Base-by-base conservation (phyloP, 2,329 filamentous ascomycete genomes). In the Aspergillus piperis region DNA sequence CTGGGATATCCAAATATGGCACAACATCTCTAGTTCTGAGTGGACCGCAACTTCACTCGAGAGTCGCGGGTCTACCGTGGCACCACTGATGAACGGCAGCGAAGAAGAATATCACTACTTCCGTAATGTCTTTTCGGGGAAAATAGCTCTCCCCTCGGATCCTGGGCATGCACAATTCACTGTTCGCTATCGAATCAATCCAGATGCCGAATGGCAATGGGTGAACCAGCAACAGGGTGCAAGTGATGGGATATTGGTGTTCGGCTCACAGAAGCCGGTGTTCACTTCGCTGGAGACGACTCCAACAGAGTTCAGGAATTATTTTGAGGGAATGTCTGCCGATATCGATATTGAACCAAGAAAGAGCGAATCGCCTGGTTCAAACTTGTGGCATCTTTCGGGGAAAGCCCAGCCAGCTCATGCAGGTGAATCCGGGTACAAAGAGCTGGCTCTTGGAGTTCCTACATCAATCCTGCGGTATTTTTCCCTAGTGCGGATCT, bases 401-500 rank as follows among this genome's bases (percentile, higher is more conserved):
- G 87, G 87, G 2, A 75, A 79, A 0, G 82, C 90, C 2, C 73
- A 78, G 38, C 78, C 84, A 4, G 86, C 87, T 0, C 21, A 65
- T 10, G 77, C 83, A 19, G 84, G 82, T 0, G 73, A 80, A 3
- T 90, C 91, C 3, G 81, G 84, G 0, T 81, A 83, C 57, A 83
- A 81, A 30, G 78, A 83, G 51, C 73, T 87, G 30, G 75, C 79
- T 2, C 76, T 96, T 1, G 91, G 91, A 0, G 77, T 78, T 1
- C 89, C 90, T 0, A 88, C 84, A 68, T 83, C 84, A 44, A 76
- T 85, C 54, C 83, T 84, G 70, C 88, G 90, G 67, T 96, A 92
- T 87, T 94, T 96, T 72, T 87, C 91, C 7, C 77, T 96, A 11
- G 88, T 96, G 5, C 86, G 92, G 17, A 81, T 91, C 3, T 95